phyloP scores from a whole-genome alignment of 108 stramenopile species.

The Skeletonema costatum region DNA sequence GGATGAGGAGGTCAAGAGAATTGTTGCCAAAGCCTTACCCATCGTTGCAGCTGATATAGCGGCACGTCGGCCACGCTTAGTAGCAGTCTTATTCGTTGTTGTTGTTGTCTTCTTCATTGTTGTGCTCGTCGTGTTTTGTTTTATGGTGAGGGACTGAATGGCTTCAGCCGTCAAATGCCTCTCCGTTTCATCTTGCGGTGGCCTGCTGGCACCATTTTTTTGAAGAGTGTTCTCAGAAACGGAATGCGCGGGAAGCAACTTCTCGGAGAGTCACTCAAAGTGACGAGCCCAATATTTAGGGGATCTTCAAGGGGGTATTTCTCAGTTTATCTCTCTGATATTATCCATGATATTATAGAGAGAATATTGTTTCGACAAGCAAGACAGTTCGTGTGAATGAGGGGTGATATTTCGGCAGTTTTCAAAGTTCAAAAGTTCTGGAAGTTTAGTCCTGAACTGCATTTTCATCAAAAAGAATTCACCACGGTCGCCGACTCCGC shows the following conservation, averaged over 20 bases:
- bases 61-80: not conserved
- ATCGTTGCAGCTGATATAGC: slow-evolving; percentile 16
- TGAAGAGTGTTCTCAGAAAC: not conserved
- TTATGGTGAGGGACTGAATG: not conserved
- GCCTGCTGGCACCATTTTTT: not conserved
- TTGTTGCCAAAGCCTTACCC: slow-evolving; percentile 15
- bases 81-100: not conserved
- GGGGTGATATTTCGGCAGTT: not conserved
- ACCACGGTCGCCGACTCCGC: not conserved
- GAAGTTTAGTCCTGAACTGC: not conserved
- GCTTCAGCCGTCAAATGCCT: not conserved
- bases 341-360: too few relatives aligned
- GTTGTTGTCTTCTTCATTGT: not conserved
- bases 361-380: too few relatives aligned
- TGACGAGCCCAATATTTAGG: not conserved
- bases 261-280: not conserved
- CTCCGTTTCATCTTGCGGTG: not conserved
- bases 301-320: too few relatives aligned
- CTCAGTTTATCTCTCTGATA: too few relatives aligned
- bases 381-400: not conserved
- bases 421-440: not conserved
- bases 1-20: slow-evolving; percentile 9
- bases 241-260: not conserved
- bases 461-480: not conserved
- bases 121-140: not conserved